Base-by-base conservation (phyloP, 2,329 filamentous ascomycete genomes). In the Colletotrichum caudatum region DNA sequence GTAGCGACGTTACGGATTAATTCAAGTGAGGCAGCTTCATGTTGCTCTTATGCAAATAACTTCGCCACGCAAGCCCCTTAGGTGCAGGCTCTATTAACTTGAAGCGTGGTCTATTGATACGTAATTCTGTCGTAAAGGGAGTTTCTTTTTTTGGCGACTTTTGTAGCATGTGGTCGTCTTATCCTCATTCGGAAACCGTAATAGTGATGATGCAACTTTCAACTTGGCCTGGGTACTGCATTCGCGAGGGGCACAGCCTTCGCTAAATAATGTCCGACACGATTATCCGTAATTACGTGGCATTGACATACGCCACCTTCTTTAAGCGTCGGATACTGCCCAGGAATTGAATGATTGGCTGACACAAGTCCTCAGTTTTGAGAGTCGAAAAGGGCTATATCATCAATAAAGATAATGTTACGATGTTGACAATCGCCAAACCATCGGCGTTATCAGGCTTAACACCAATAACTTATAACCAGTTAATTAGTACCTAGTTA, bases 11-110 rank as follows among this genome's bases (percentile, higher is more conserved):
- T 54, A n/a, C 65, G 57, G 18, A 35, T 69, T 64, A 23, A 60
- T 33, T 48, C 0, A 9, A 12, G 58, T 26, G 29, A 20, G 16
- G 92, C 0, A 85, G 89, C 4, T 37, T 29, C 11, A 8, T n/a
- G n/a, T 48, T 53, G 48, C 63, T 59, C 23, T 58, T 57, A 48
- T 50, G 16, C 20, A 9, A 54, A 12, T 9, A 18, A 18, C 9
- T 9, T 23, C 12, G 54, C 14, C 16, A 12, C 53, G 2, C 53
- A n/a, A 14, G 5, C 53, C 9, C 26, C 20, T 23, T 2, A 11
- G 20, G 11, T 33, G 11, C 20, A 14, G 54, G 18, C 6, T 7
- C n/a, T 57, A 39, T 57, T 23, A 23, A 39, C 33, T 16, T 16
- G 54, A 57, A 44, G 23, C 35, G 23, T 44, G 14, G 8, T 39